Percentiles rank a stretch among this genome's conserved stretches.
phyloP scores from a whole-genome alignment of 2,329 filamentous ascomycete species.

The Verticillium albo-atrum region DNA sequence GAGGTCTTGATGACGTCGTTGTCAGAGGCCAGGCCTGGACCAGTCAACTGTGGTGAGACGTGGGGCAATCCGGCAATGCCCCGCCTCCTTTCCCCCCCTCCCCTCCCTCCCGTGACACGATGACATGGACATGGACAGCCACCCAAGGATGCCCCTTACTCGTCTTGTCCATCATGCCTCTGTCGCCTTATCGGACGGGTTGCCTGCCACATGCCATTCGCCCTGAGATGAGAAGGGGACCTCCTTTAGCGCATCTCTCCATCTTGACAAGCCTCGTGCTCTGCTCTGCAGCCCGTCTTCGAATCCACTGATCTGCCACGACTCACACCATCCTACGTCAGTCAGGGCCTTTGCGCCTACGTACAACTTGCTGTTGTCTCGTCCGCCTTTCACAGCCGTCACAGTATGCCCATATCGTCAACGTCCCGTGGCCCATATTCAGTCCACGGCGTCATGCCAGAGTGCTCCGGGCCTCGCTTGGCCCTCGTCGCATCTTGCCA shows the following conservation, averaged over 20 bases:
- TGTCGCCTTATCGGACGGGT: neutral
- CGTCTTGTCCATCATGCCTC: no score
- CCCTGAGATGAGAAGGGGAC: no score
- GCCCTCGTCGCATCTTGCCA: no score
- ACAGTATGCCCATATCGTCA: no score
- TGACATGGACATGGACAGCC: neutral
- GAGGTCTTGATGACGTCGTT: constrained; percentile 1
- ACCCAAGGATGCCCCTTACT: neutral
- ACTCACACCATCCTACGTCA: neutral
- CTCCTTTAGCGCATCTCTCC: neutral
- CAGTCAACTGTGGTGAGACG: neutral
- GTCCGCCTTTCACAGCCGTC: no score
- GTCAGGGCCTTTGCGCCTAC: neutral
- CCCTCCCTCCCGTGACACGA: neutral
- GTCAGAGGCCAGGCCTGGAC: neutral
- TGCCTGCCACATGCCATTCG: neutral
- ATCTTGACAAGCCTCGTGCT: neutral
- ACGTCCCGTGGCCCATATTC: no score
- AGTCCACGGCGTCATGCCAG: no score
- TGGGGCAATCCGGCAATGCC: neutral
- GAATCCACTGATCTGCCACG: neutral
- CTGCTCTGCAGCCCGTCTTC: neutral
- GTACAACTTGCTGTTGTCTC: no score
- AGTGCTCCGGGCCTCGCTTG: no score
- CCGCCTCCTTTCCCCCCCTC: neutral